A percentile compares a stretch with the other conserved stretches of the same genome.
phyloP scores from a whole-genome alignment of 306 rosid genomes.

The Phaseolus lunatus region DNA sequence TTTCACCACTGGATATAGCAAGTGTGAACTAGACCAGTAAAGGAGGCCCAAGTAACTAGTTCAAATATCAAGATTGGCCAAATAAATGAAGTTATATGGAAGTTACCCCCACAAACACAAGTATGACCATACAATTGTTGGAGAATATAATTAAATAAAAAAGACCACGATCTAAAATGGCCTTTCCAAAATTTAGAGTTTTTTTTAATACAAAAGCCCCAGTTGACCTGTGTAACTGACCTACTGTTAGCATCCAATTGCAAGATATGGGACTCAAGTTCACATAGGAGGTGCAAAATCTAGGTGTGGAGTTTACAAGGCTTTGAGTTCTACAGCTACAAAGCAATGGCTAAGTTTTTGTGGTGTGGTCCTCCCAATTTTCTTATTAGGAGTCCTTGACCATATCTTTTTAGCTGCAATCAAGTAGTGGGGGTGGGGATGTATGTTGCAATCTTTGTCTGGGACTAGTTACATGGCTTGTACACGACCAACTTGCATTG shows the following conservation, averaged over 20 bases:
- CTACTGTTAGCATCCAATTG: background rate
- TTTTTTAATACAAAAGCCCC: background rate
- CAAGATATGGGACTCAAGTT: background rate
- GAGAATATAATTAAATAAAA: background rate
- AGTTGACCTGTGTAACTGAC: background rate
- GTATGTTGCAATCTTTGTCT: background rate
- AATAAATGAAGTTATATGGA: slow-evolving; percentile 5
- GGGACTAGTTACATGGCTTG: background rate
- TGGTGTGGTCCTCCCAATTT: background rate
- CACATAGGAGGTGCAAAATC: background rate
- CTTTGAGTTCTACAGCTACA: background rate
- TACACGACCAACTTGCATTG: background rate
- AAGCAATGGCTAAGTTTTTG: background rate
- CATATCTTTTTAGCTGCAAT: background rate
- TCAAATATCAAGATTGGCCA: background rate
- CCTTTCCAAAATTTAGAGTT: background rate
- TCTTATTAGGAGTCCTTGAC: background rate
- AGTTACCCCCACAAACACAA: background rate
- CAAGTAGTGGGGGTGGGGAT: background rate
- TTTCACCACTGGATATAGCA: background rate
- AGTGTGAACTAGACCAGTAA: background rate
- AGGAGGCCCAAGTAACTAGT: too few relatives aligned
- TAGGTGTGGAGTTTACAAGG: background rate
- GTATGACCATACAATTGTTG: background rate
- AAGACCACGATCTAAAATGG: background rate